Conservation (phyloP, 163 green algal species). For the Scenedesmus sp. region DNA sequence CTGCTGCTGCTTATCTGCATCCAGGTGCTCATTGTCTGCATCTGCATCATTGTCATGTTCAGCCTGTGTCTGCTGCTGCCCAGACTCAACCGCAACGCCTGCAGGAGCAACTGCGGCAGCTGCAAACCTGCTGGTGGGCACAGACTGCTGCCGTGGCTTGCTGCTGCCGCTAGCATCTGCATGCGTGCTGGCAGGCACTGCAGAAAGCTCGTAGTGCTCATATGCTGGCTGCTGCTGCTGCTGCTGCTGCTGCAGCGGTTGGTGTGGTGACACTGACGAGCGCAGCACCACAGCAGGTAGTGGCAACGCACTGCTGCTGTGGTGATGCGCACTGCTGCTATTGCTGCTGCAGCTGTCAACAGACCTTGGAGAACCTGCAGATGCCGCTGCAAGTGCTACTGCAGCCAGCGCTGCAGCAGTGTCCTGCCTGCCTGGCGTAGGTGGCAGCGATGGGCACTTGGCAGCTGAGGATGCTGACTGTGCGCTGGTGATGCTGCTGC, state of each 20-base stretch:
- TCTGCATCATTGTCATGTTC: not conserved
- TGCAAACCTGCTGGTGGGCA: not conserved
- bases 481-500: not conserved
- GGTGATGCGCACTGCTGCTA: not conserved
- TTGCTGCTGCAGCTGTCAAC: not conserved
- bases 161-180: not conserved
- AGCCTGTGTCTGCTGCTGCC: not conserved
- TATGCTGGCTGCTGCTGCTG: not conserved
- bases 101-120: slow-evolving; percentile 5
- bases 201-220: too few species aligned
- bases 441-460: not conserved
- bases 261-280: not conserved
- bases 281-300: not conserved
- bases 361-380: not conserved
- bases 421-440: not conserved
- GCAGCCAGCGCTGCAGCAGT: not conserved
- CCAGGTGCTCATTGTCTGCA: not conserved
- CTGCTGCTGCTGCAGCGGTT: not conserved
- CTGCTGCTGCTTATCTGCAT: not conserved
- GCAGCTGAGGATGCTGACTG: not conserved
- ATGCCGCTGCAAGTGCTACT: not conserved
- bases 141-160: not conserved
- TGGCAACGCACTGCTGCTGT: not conserved
- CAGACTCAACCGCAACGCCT: not conserved
- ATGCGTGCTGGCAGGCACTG: not conserved